Conservation (phyloP, 768 basidiomycete species). For the Boletales sp. region DNA sequence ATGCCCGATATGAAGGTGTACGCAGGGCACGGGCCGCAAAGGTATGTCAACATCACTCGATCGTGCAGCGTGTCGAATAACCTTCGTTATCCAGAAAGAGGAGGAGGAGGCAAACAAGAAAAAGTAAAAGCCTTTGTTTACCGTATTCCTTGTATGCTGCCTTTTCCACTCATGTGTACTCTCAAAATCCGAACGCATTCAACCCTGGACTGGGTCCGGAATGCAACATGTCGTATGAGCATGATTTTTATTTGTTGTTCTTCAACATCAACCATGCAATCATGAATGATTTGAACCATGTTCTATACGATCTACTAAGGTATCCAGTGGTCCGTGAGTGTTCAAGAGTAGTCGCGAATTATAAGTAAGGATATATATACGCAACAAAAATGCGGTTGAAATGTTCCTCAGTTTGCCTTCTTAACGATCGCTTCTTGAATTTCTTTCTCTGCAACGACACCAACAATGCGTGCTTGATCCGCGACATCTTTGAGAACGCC, state of each 20-base stretch:
- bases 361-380: background rate
- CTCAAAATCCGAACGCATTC: conserved; percentile 35
- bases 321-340: conserved; percentile 10
- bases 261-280: background rate
- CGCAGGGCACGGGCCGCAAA: conserved; percentile 86
- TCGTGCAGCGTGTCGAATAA: conserved; percentile 12
- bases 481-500: conserved; percentile 83
- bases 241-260: background rate
- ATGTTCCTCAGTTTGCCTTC: conserved; percentile 26
- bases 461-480: conserved; percentile 79
- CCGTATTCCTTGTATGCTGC: conserved; percentile 18
- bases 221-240: conserved; percentile 33
- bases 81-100: conserved; percentile 54
- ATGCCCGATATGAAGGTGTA: conserved; percentile 78
- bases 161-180: conserved; percentile 28
- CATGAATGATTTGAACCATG: background rate
- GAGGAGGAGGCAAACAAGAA: conserved; percentile 93
- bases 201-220: conserved; percentile 10
- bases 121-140: conserved; percentile 51
- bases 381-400: background rate
- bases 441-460: conserved; percentile 76
- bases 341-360: background rate
- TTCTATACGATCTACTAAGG: conserved; percentile 7
- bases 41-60: conserved; percentile 45
- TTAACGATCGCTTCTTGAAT: conserved; percentile 58